A percentile compares a stretch with the other conserved stretches of the same genome.
Conservation (phyloP, 169 alveolate genomes). For the Plasmodium ovale region DNA sequence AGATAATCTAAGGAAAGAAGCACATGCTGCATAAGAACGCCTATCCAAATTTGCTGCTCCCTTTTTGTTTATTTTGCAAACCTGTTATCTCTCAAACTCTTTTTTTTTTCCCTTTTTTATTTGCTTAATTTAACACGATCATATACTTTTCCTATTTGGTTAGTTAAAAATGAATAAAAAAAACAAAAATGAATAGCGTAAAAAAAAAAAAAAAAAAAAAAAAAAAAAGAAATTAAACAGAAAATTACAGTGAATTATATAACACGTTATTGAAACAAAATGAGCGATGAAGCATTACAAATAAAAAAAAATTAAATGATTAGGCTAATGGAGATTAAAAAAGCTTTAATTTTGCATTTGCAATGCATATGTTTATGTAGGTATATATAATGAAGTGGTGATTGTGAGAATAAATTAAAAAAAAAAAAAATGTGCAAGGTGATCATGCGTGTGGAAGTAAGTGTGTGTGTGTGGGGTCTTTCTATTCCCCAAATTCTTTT, state of each 20-base stretch:
- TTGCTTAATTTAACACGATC: background rate
- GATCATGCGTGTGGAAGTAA: background rate
- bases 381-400: background rate
- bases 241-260: slow-evolving; percentile 8
- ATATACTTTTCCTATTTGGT: background rate
- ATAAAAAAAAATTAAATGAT: background rate
- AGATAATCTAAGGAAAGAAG: background rate
- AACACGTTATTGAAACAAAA: background rate
- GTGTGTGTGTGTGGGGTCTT: too few relatives aligned
- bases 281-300: background rate
- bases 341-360: background rate
- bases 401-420: too few relatives aligned
- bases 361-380: background rate
- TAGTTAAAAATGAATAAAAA: background rate
- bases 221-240: background rate
- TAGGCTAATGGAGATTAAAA: background rate
- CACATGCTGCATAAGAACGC: too few relatives aligned
- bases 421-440: background rate
- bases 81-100: background rate
- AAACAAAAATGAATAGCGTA: background rate
- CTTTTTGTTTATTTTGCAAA: background rate
- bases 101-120: too few relatives aligned
- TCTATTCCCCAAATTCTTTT: too few relatives aligned
- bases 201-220: background rate
- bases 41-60: background rate